Conservation (phyloP, 331 rosid genomes). For the Acacia pycnantha region DNA sequence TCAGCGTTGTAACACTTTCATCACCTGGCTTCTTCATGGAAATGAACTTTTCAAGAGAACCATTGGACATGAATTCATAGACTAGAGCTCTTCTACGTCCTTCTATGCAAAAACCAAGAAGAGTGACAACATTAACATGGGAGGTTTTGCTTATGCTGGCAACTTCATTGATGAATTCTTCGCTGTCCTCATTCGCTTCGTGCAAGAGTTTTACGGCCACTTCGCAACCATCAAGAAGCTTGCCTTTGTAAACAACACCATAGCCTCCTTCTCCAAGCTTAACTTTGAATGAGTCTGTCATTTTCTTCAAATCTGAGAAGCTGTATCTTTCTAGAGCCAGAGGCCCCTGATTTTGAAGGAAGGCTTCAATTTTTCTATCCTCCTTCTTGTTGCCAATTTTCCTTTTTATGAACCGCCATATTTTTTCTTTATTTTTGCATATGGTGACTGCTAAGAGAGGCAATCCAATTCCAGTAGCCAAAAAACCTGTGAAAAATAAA, state of each 20-base stretch:
- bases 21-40: not conserved
- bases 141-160: conserved; percentile 44
- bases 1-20: not conserved
- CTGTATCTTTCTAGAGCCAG: conserved; percentile 26
- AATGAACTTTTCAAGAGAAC: conserved; percentile 48
- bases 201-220: conserved; percentile 44
- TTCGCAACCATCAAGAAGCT: conserved; percentile 3
- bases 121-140: conserved; percentile 43
- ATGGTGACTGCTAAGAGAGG: conserved; percentile 47
- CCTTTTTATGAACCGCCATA: conserved; percentile 32
- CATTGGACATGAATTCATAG: conserved; percentile 47
- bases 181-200: conserved; percentile 27
- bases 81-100: conserved; percentile 31
- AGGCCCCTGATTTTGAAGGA: not conserved
- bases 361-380: conserved; percentile 11
- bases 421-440: conserved; percentile 32
- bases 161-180: conserved; percentile 42
- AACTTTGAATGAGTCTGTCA: conserved; percentile 31
- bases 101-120: conserved; percentile 45
- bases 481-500: conserved; percentile 28
- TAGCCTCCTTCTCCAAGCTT: conserved; percentile 45
- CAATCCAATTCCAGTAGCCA: conserved; percentile 39
- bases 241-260: conserved; percentile 40
- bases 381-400: not conserved
- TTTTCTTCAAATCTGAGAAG: conserved; percentile 28